phyloP scores from a whole-genome alignment of 2,329 filamentous ascomycete species.

The Arthrocladium fulminans region DNA sequence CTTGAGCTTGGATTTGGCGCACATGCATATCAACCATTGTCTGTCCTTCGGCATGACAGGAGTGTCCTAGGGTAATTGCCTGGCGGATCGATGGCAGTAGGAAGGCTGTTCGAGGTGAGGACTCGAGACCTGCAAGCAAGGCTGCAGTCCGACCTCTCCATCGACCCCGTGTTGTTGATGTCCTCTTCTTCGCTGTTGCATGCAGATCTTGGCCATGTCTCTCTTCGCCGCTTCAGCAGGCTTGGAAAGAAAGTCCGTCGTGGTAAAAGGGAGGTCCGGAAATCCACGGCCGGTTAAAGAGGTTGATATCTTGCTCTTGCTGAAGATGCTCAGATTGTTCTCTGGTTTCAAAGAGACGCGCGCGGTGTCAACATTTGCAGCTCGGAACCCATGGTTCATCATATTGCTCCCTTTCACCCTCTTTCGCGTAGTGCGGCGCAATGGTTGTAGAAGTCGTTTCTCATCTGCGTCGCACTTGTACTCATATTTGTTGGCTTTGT shows the following conservation, averaged over 20 bases:
- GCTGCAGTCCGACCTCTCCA: background rate
- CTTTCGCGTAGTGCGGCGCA: constrained; percentile 3
- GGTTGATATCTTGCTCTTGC: constrained; percentile 16
- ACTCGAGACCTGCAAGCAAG: background rate
- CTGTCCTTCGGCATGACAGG: no score
- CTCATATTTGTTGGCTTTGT: constrained; percentile 20
- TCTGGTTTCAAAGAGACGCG: constrained; percentile 18
- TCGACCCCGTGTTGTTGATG: background rate
- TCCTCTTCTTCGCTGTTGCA: background rate
- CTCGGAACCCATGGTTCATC: constrained; percentile 18
- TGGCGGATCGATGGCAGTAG: background rate
- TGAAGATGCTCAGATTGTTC: constrained; percentile 15
- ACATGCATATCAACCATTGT: no score
- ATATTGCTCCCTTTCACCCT: constrained; percentile 10
- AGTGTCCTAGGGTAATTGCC: no score
- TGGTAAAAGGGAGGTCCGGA: constrained; percentile 22
- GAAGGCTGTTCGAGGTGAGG: background rate
- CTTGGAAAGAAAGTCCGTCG: constrained; percentile 20
- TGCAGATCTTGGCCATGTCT: background rate
- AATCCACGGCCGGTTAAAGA: constrained; percentile 11
- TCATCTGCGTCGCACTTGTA: constrained; percentile 10
- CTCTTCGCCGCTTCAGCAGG: background rate
- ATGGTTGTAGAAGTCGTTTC: background rate
- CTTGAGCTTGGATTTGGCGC: no score
- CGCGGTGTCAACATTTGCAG: constrained; percentile 18